phyloP scores from a whole-genome alignment of 257 asterid genomes.

The Coffea canephora region DNA sequence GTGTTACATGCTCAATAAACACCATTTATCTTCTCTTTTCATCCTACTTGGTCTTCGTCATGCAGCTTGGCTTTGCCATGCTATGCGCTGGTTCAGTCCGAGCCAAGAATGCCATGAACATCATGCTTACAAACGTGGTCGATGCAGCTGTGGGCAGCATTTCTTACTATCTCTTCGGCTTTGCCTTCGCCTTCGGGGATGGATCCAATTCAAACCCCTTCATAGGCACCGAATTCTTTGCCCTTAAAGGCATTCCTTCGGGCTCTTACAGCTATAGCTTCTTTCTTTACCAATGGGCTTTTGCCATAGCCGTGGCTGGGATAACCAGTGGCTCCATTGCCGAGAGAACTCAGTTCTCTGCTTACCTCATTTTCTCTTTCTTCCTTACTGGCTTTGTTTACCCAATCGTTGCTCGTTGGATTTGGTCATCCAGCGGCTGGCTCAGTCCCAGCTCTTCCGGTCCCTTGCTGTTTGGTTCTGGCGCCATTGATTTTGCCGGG shows the following conservation, averaged over 20 bases:
- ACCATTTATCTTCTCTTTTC: slow-evolving; percentile 57
- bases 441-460: slow-evolving; percentile 30
- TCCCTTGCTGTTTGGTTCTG: slow-evolving; percentile 41
- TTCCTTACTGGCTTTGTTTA: slow-evolving; percentile 61
- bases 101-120: slow-evolving; percentile 62
- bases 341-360: slow-evolving; percentile 57
- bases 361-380: slow-evolving; percentile 54
- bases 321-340: slow-evolving; percentile 71
- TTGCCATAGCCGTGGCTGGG: slow-evolving; percentile 67
- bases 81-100: slow-evolving; percentile 65
- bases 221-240: slow-evolving; percentile 46
- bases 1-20: slow-evolving; percentile 54
- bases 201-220: slow-evolving; percentile 44
- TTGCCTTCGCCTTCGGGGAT: slow-evolving; percentile 53
- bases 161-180: slow-evolving; percentile 53
- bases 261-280: slow-evolving; percentile 40
- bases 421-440: slow-evolving; percentile 59
- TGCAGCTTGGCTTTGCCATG: slow-evolving; percentile 71
- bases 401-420: slow-evolving; percentile 62
- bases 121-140: slow-evolving; percentile 57
- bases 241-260: slow-evolving; percentile 36
- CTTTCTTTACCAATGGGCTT: slow-evolving; percentile 62
- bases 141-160: slow-evolving; percentile 60
- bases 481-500: slow-evolving; percentile 60
- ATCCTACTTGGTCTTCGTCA: slow-evolving; percentile 52